Evolutionary conservation across 1,284 basidiomycete genomes (phyloP).

Genomic region (Gomphus sp.): DNA sequence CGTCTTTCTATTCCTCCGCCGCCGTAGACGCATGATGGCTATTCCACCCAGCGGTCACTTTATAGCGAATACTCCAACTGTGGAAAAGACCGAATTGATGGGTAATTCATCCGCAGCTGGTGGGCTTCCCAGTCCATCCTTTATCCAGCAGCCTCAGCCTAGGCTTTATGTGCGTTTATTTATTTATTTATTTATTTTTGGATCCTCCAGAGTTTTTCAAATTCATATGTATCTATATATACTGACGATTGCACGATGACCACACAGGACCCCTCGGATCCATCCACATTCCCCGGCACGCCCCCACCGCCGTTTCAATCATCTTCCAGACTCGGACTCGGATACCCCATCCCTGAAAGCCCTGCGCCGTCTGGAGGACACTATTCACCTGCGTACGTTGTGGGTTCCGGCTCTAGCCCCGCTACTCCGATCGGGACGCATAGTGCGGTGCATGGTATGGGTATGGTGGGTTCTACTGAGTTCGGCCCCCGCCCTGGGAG

Average conservation of each 20-base stretch:
- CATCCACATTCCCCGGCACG: background rate
- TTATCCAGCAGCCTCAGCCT: background rate
- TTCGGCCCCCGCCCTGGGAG: too few species aligned
- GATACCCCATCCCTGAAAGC: background rate
- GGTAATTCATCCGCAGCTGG: background rate
- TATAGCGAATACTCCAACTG: background rate
- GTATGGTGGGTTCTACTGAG: too few species aligned
- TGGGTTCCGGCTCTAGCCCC: too few species aligned
- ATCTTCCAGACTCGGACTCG: too few species aligned
- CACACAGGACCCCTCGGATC: conserved; percentile 4
- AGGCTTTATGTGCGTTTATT: background rate
- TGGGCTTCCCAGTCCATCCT: background rate
- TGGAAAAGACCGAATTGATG: background rate
- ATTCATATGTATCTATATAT: too few species aligned
- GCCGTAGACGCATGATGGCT: background rate
- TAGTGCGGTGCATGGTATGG: too few species aligned
- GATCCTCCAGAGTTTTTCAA: too few species aligned
- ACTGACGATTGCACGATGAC: too few species aligned
- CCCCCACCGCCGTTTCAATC: background rate
- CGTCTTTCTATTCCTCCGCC: background rate
- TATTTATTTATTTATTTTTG: too few species aligned
- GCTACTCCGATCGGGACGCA: too few species aligned
- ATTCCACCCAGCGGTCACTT: background rate
- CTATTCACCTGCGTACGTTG: background rate
- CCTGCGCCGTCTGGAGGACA: background rate